phyloP scores from a whole-genome alignment of 2,329 filamentous ascomycete species.

The Camillea tinctor region DNA sequence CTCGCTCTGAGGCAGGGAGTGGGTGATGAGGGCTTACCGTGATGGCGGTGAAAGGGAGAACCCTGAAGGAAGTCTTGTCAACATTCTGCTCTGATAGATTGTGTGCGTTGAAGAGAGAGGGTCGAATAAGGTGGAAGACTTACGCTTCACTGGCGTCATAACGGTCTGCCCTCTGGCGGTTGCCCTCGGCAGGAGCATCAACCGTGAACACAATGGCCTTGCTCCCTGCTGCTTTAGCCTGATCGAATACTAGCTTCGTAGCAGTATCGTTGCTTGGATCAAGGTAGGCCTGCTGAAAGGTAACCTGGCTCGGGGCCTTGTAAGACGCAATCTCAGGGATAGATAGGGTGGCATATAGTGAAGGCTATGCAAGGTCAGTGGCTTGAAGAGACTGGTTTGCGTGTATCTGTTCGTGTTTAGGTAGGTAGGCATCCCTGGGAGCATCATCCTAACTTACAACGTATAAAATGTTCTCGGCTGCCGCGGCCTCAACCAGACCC shows the following conservation, averaged over 20 bases:
- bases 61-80: not conserved
- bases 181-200: not conserved
- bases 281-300: slow-evolving; percentile 30
- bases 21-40: not conserved
- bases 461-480: slow-evolving; percentile 49
- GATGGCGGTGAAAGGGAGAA: not conserved
- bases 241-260: not conserved
- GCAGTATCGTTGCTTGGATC: not conserved
- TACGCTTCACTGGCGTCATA: not conserved
- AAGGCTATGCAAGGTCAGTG: not conserved
- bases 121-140: not conserved
- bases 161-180: not conserved
- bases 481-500: slow-evolving; percentile 50
- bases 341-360: not conserved
- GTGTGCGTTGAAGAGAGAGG: too few species aligned
- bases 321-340: slow-evolving; percentile 5
- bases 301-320: slow-evolving; percentile 4
- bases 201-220: not conserved
- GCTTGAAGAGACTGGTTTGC: not conserved
- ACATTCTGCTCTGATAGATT: too few species aligned
- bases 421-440: slow-evolving; percentile 14
- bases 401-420: slow-evolving; percentile 35
- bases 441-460: slow-evolving; percentile 38
- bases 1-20: not conserved
- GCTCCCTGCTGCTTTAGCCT: not conserved